These are phyloP conservation scores for Solanum etuberosum DNA, from an alignment of 257 asterid genomes.

Conservation along the genomic window DNA sequence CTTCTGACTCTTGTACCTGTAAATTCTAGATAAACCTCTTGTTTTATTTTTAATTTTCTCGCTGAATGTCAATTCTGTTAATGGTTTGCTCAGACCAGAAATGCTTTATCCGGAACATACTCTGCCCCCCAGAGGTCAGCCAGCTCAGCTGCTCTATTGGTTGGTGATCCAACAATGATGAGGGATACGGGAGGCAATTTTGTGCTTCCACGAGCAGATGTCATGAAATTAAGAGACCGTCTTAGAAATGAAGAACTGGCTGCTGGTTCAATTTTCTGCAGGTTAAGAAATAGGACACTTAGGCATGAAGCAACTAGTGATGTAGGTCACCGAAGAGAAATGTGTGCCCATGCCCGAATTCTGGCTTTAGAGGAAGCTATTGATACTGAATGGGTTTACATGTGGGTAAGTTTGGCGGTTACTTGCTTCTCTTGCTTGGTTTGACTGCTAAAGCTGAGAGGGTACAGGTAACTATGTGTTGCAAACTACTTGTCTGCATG, in stretches of 20 bases:
- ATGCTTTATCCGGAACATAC: conserved; percentile 94
- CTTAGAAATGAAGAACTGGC: conserved; percentile 89
- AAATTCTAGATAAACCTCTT: background rate
- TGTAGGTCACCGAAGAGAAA: conserved; percentile 84
- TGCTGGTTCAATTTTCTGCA: conserved; percentile 70
- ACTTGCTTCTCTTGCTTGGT: conserved; percentile 94
- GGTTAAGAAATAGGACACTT: conserved; percentile 50
- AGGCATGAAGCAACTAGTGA: conserved; percentile 68
- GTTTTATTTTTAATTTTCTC: conserved; percentile 6
- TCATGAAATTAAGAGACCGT: conserved; percentile 94
- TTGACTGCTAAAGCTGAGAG: conserved; percentile 98
- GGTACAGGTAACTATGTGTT: conserved; percentile 65
- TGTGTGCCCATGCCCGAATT: conserved; percentile 99
- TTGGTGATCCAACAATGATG: conserved; percentile 89
- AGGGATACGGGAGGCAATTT: conserved; percentile 95
- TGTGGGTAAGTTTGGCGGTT: conserved; percentile 99
- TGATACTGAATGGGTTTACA: conserved; percentile 99
- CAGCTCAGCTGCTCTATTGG: conserved; percentile 96
- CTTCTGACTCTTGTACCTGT: background rate
- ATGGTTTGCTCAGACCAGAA: conserved; percentile 62
- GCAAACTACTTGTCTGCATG: background rate
- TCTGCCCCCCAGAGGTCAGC: conserved; percentile 99
- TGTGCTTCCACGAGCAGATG: conserved; percentile 98
- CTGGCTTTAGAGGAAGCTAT: conserved; percentile 97
- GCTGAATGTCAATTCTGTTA: background rate